Percentiles rank a stretch among this genome's conserved stretches.
Evolutionary conservation across 208 protist genomes (phyloP).

Genomic region (Crithidia thermophila): DNA sequence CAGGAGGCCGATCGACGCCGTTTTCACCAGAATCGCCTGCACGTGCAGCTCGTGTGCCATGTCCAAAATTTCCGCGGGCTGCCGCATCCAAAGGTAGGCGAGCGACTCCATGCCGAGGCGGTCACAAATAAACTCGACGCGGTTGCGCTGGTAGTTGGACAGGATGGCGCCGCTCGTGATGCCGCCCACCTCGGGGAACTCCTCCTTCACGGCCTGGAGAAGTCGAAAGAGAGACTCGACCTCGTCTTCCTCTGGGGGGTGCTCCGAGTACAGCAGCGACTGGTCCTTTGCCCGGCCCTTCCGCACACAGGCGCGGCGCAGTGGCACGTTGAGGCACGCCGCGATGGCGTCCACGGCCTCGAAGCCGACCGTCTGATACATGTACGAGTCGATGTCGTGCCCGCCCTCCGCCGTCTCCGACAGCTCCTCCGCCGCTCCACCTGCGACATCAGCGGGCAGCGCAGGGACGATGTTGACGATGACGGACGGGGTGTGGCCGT

Average conservation of each 20-base stretch:
- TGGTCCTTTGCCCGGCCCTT: conserved; percentile 72
- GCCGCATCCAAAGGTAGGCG: conserved; percentile 96
- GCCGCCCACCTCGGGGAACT: conserved; percentile 88
- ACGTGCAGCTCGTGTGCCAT: conserved; percentile 91
- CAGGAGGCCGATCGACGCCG: conserved; percentile 93
- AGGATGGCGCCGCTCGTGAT: conserved; percentile 98
- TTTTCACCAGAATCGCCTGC: conserved; percentile 96
- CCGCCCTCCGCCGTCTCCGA: conserved; percentile 24
- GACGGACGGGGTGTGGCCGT: conserved; percentile 96
- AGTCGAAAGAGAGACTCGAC: conserved; percentile 97
- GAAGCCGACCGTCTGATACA: conserved; percentile 99
- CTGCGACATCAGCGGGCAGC: conserved; percentile 2
- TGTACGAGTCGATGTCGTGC: conserved; percentile 98
- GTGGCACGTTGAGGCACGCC: conserved; percentile 91
- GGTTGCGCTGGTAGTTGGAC: conserved; percentile 97
- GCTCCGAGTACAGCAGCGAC: conserved; percentile 82
- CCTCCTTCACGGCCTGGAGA: conserved; percentile 84
- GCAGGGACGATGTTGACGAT: conserved; percentile 94
- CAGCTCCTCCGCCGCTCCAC: background rate
- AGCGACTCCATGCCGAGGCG: conserved; percentile 94
- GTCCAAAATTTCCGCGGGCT: conserved; percentile 93
- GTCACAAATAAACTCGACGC: conserved; percentile 97
- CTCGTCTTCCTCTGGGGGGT: conserved; percentile 91
- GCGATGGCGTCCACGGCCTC: conserved; percentile 91
- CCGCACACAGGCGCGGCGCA: conserved; percentile 85